Base-by-base conservation (phyloP, 2,329 filamentous ascomycete species). In the Tolypocladium tropicale region DNA sequence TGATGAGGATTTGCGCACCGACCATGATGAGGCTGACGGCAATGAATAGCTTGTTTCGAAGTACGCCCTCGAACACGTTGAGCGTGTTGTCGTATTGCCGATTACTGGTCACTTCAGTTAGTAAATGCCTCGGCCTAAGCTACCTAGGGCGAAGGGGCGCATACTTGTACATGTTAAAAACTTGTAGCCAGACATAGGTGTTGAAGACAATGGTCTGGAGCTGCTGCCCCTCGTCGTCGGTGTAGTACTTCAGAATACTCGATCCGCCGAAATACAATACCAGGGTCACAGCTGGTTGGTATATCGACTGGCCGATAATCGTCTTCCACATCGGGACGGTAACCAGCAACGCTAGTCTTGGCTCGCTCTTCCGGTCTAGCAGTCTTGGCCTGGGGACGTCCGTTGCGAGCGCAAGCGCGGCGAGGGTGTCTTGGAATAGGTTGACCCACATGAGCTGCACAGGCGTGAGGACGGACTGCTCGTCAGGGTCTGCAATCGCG, bases 181-280 rank as follows among this genome's bases (percentile, higher is more conserved):
- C 84, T 63, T 88, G 84, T 76, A 87, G 82, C 83, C 83, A 88
- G 2, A 87, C 84, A 62, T 86, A 88, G 0, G 80, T 83, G 68
- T 88, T 88, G 73, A 88, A 88, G 50, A 88, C 78, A 56, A 86
- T 75, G 1, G 83, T 85, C 59, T 81, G 74, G 28, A 84, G 32
- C 60, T 54, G 75, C 64, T 56, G 65, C 55, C n/a, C 65, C 58
- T 54, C 76, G 66, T 62, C 82, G 82, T 53, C 72, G 67, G 25
- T 23, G 28, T 32, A 12, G 30, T 30, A 48, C 14, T 2, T 11
- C 36, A 86, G 74, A 49, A 86, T 78, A 5, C 69, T 64, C 34
- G 70, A 68, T 1, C 82, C 84, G 0, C 76, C 80, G 58, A 85
- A 87, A 67, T 86, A 76, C 1, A 85, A 70, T 0, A 78, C 70